A percentile compares a stretch with the other conserved stretches of the same genome.
These are phyloP conservation scores for Trametes sp. DNA, from an alignment of 1,284 basidiomycete genomes.

Conservation along the genomic window DNA sequence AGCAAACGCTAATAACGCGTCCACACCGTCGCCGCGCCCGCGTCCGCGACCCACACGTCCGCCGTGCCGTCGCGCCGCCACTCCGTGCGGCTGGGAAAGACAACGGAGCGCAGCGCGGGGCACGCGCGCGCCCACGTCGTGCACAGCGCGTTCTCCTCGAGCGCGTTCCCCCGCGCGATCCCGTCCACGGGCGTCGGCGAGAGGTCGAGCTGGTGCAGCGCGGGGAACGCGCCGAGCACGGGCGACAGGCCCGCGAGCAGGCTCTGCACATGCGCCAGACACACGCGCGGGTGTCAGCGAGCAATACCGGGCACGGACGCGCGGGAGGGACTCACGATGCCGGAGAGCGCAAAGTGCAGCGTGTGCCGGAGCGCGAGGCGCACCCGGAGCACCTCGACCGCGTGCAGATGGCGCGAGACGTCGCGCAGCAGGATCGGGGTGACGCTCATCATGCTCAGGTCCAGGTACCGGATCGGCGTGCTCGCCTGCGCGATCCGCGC, in stretches of 20 bases:
- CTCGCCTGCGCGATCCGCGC: slow-evolving; percentile 54
- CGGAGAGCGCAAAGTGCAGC: slow-evolving; percentile 66
- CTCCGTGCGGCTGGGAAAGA: slow-evolving; percentile 61
- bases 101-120: slow-evolving; percentile 57
- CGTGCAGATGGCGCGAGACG: slow-evolving; percentile 58
- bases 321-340: slow-evolving; percentile 60
- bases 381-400: slow-evolving; percentile 58
- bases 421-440: slow-evolving; percentile 63
- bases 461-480: slow-evolving; percentile 57
- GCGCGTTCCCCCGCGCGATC: slow-evolving; percentile 45
- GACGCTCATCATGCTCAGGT: slow-evolving; percentile 65
- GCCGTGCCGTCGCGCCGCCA: slow-evolving; percentile 45
- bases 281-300: not conserved
- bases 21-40: slow-evolving; percentile 25
- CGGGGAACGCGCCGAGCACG: slow-evolving; percentile 47
- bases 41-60: slow-evolving; percentile 43
- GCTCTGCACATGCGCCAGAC: slow-evolving; percentile 35
- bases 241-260: slow-evolving; percentile 48
- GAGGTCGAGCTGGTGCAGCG: slow-evolving; percentile 54
- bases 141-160: slow-evolving; percentile 61
- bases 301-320: not conserved
- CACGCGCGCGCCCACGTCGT: slow-evolving; percentile 62
- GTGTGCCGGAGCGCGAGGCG: slow-evolving; percentile 70
- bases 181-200: slow-evolving; percentile 62
- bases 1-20: slow-evolving; percentile 25